Conservation (phyloP, 2,329 filamentous ascomycete genomes). For the Macrophomina tecta region DNA sequence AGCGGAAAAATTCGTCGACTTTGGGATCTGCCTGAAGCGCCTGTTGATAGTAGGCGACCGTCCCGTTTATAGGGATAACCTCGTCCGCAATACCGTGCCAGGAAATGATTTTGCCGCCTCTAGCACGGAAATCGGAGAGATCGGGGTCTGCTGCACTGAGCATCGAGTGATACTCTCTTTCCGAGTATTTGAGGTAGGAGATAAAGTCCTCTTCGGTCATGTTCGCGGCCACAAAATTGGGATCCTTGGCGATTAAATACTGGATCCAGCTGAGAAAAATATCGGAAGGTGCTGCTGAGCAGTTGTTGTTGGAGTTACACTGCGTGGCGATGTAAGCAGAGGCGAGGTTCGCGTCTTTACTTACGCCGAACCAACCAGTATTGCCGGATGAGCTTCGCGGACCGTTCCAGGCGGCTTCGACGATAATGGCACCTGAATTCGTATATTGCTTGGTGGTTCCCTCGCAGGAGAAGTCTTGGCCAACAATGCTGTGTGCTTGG, state of each 20-base stretch:
- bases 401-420: constrained; percentile 42
- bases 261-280: constrained; percentile 29
- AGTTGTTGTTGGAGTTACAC: constrained; percentile 23
- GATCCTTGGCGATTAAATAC: constrained; percentile 32
- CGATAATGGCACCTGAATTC: constrained; percentile 38
- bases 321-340: too few species aligned
- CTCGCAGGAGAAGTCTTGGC: constrained; percentile 35
- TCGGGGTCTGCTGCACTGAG: constrained; percentile 48
- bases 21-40: constrained; percentile 15
- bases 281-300: constrained; percentile 27
- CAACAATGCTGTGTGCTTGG: constrained; percentile 34
- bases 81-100: constrained; percentile 45
- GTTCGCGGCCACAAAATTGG: constrained; percentile 29
- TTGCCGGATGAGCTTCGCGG: constrained; percentile 31
- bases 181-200: constrained; percentile 34
- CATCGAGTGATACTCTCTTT: constrained; percentile 40
- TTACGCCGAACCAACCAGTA: constrained; percentile 43
- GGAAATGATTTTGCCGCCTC: constrained; percentile 51
- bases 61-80: neutral
- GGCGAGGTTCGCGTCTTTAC: constrained; percentile 13
- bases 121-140: constrained; percentile 42
- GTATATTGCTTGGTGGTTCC: constrained; percentile 35
- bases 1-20: constrained; percentile 29
- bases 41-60: neutral
- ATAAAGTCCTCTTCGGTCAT: constrained; percentile 39